Conservation (phyloP, 139 green algal species). For the Coccomyxa sp. region DNA sequence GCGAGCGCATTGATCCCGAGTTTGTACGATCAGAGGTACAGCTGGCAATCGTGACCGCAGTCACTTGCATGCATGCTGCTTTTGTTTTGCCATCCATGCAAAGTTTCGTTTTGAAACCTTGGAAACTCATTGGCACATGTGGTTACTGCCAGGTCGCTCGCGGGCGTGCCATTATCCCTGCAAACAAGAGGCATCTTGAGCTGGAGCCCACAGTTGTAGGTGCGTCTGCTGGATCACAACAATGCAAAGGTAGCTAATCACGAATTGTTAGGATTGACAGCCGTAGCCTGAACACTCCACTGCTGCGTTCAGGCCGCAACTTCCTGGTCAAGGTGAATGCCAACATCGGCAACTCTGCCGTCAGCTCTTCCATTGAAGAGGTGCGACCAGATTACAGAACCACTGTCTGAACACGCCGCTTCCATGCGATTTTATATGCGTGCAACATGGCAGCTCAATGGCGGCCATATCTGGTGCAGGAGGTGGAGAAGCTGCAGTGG, state of each 20-base stretch:
- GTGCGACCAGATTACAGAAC: constrained; percentile 21
- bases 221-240: constrained; percentile 13
- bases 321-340: constrained; percentile 96
- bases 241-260: too few species aligned
- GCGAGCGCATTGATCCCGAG: constrained; percentile 86
- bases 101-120: too few species aligned
- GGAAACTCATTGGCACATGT: background rate
- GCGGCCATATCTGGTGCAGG: constrained; percentile 11
- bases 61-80: background rate
- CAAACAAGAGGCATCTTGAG: constrained; percentile 92
- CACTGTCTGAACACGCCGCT: background rate
- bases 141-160: constrained; percentile 67
- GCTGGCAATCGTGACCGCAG: background rate
- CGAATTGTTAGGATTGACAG: too few species aligned
- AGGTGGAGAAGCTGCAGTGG: constrained; percentile 67
- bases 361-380: constrained; percentile 91
- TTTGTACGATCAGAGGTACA: constrained; percentile 84
- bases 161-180: constrained; percentile 93
- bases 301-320: constrained; percentile 55
- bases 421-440: background rate
- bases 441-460: background rate
- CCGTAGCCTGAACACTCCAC: too few species aligned
- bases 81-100: too few species aligned
- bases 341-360: constrained; percentile 95
- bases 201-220: constrained; percentile 89